phyloP scores from a whole-genome alignment of 768 basidiomycete species.

The Rhizopogon sp. region DNA sequence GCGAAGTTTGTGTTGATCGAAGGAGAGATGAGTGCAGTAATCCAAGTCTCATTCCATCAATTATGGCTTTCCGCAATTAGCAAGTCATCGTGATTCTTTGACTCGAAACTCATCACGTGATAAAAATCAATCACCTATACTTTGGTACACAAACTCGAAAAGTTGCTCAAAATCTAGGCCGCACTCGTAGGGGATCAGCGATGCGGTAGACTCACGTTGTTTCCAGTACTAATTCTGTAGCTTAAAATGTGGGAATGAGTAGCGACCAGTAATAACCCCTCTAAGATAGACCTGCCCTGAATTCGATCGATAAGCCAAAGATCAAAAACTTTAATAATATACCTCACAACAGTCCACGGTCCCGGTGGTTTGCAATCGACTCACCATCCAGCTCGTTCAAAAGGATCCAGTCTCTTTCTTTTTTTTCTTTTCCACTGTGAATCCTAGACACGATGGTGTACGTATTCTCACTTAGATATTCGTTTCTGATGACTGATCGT shows the following conservation, averaged over 20 bases:
- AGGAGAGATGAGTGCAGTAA: conserved; percentile 7
- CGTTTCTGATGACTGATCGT: conserved; percentile 22
- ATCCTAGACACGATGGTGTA: conserved; percentile 77
- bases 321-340: conserved; percentile 1
- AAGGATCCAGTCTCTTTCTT: conserved; percentile 14
- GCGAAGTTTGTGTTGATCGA: conserved; percentile 18
- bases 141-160: neutral
- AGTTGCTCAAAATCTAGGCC: too few species aligned
- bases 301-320: conserved; percentile 38
- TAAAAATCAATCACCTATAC: neutral
- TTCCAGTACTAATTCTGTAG: neutral
- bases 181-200: too few species aligned
- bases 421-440: conserved; percentile 25
- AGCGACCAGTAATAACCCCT: neutral
- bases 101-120: conserved; percentile 6
- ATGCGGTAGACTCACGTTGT: too few species aligned
- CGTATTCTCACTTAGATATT: conserved; percentile 29
- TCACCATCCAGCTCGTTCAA: conserved; percentile 9
- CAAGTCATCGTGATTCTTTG: neutral
- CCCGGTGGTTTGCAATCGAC: conserved; percentile 23
- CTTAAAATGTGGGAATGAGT: too few species aligned
- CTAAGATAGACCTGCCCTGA: conserved; percentile 34
- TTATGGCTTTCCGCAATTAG: conserved; percentile 3
- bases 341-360: conserved; percentile 8
- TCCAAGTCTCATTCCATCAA: conserved; percentile 5